Evolutionary conservation across 768 basidiomycete genomes (phyloP).

Genomic region (Suillus subluteus): DNA sequence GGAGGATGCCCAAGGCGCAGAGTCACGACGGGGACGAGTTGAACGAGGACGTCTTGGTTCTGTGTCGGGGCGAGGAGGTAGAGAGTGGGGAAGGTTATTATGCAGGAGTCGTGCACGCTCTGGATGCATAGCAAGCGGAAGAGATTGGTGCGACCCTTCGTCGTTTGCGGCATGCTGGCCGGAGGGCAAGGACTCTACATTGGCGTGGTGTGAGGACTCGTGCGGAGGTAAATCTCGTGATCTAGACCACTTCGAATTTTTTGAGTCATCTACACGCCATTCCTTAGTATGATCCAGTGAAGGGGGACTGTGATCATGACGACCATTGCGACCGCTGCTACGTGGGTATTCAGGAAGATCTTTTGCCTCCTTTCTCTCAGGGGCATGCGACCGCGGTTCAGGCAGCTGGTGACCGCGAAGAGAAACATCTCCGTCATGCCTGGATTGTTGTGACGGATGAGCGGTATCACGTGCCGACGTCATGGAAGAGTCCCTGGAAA

Average conservation of each 20-base stretch:
- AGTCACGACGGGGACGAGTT: not conserved
- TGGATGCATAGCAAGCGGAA: slow-evolving; percentile 29
- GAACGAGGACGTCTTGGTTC: slow-evolving; percentile 19
- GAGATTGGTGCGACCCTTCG: slow-evolving; percentile 10
- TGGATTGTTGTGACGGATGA: slow-evolving; percentile 12
- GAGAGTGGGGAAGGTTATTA: slow-evolving; percentile 20
- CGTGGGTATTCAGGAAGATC: not conserved
- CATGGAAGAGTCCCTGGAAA: slow-evolving; percentile 35
- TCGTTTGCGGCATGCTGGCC: not conserved
- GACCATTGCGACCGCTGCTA: slow-evolving; percentile 1
- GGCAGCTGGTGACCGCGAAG: slow-evolving; percentile 3
- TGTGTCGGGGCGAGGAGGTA: slow-evolving; percentile 31
- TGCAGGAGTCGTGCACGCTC: slow-evolving; percentile 36
- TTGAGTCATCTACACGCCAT: not conserved
- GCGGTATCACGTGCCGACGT: slow-evolving; percentile 18
- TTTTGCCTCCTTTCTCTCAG: no score
- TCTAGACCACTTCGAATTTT: slow-evolving; percentile 1
- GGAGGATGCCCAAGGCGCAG: not conserved
- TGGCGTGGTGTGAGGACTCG: not conserved
- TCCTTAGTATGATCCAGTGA: not conserved
- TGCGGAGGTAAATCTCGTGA: not conserved
- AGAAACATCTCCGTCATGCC: not conserved
- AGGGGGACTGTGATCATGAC: not conserved
- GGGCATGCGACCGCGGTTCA: not conserved
- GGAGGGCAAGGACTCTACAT: not conserved